These are phyloP conservation scores for Eucalyptus cloeziana DNA, from an alignment of 345 rosid genomes.

Conservation along the genomic window DNA sequence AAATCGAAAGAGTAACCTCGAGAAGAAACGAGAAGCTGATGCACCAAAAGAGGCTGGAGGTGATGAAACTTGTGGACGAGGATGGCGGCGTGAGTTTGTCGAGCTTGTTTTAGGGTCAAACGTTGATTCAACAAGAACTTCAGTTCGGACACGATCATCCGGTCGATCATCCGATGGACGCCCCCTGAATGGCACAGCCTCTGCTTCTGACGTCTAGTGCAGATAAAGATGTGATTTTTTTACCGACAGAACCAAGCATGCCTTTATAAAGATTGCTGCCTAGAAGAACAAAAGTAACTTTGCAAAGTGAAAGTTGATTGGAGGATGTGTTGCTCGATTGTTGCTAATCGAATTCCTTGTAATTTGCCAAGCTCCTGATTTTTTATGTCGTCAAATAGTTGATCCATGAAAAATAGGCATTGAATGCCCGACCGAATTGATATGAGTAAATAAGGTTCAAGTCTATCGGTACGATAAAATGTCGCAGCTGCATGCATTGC, in stretches of 20 bases:
- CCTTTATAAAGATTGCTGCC: neutral
- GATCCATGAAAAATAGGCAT: neutral
- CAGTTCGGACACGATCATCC: neutral
- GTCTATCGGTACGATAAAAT: neutral
- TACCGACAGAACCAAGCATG: neutral
- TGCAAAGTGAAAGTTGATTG: neutral
- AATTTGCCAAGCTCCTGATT: neutral
- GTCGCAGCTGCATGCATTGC: neutral
- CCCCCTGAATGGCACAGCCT: neutral
- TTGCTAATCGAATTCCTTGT: neutral
- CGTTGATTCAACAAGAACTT: slow-evolving; percentile 4
- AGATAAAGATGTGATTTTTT: neutral
- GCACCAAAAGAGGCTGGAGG: slow-evolving; percentile 33
- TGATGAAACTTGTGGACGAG: slow-evolving; percentile 16
- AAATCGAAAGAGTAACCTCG: slow-evolving; percentile 22
- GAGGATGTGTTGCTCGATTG: neutral
- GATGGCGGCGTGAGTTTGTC: slow-evolving; percentile 38
- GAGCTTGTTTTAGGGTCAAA: slow-evolving; percentile 18
- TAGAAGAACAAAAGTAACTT: neutral
- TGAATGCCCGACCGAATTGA: neutral
- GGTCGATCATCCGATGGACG: neutral
- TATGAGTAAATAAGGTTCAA: neutral
- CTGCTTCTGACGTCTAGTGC: neutral
- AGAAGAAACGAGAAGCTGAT: slow-evolving; percentile 23
- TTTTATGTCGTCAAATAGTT: neutral